Base-by-base conservation (phyloP, 2,329 filamentous ascomycete species). In the Aspergillus calidoustus region DNA sequence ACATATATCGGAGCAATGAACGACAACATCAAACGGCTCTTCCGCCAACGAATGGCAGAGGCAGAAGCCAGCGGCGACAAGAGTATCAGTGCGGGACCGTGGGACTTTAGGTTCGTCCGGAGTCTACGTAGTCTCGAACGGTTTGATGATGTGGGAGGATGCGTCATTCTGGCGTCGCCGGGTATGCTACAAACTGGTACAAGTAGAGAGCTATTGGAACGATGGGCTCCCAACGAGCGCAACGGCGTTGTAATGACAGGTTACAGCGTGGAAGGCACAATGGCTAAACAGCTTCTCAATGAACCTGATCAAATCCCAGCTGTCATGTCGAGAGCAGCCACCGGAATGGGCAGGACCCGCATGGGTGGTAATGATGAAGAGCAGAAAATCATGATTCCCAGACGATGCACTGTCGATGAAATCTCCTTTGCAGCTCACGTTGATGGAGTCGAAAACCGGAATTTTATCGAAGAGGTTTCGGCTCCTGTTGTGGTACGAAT, bases 1-100 rank as follows among this genome's bases (percentile, higher is more conserved):
- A 99, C 95, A 1, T 99, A 98, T 72, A 92, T 98, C 53, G 92
- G 93, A 53, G 93, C 93, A 59, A 99, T 99, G 95, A 99, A 99
- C 75, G 94, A 98, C 73, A 98, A 97, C 71, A 98, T 99, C 82
- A 97, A 97, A 77, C 87, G 92, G 11, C 86, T 97, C n/a, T 97
- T 97, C 78, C 86, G 91, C 57, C 93, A 96, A 77, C 88, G 92
- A 52, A 96, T 97, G 87, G 92, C 92, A 4, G 92, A 96, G 75
- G 91, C 92, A 9, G 92, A 96, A 75, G 89, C 90, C 0, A 89
- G 88, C 38, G 91, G 91, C 8, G 91, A 93, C 67, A 93, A 91
- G 71, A 93, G 91, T 41, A 72, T 79, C 49, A 81, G 74, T 58
- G 79, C 77, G 22, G 91, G 91, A 0, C 95, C 95, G 0, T 99